A percentile compares a stretch with the other conserved stretches of the same genome.
phyloP scores from a whole-genome alignment of 352 stramenopile genomes.

The Phytophthora syringae region DNA sequence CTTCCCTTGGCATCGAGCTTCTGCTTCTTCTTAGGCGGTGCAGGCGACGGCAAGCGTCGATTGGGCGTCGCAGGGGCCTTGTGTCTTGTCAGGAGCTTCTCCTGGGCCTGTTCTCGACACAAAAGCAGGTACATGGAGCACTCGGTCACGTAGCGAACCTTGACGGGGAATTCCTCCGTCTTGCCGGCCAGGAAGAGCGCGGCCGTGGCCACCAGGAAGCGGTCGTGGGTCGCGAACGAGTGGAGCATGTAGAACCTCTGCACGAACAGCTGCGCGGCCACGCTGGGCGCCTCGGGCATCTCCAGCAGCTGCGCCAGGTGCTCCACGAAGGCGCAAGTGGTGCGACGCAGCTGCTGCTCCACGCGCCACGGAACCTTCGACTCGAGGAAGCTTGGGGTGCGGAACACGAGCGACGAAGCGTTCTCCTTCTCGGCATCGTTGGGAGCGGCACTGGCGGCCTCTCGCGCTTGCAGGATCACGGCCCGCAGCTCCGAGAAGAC shows the following conservation, averaged over 20 bases:
- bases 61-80: background rate
- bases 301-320: conserved; percentile 68
- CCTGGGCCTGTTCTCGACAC: conserved; percentile 46
- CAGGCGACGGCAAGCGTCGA: conserved; percentile 22
- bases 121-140: conserved; percentile 71
- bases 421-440: conserved; percentile 42
- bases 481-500: conserved; percentile 55
- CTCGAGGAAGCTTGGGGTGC: conserved; percentile 53
- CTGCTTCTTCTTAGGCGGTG: conserved; percentile 27
- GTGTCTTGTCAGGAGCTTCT: conserved; percentile 36
- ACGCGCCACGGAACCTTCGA: conserved; percentile 57
- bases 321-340: conserved; percentile 73
- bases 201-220: conserved; percentile 77
- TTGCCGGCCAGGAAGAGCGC: conserved; percentile 83
- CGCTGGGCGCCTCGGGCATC: conserved; percentile 60
- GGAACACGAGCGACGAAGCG: conserved; percentile 29
- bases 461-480: conserved; percentile 30
- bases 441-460: background rate
- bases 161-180: conserved; percentile 80
- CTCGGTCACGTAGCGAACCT: conserved; percentile 81
- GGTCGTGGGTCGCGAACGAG: conserved; percentile 79
- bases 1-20: conserved; percentile 41
- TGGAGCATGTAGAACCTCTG: conserved; percentile 85
- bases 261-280: conserved; percentile 72
- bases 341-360: conserved; percentile 68